A percentile compares a stretch with the other conserved stretches of the same genome.
phyloP scores from a whole-genome alignment of 805 yeast species.

The Yarrowia alimentaria region DNA sequence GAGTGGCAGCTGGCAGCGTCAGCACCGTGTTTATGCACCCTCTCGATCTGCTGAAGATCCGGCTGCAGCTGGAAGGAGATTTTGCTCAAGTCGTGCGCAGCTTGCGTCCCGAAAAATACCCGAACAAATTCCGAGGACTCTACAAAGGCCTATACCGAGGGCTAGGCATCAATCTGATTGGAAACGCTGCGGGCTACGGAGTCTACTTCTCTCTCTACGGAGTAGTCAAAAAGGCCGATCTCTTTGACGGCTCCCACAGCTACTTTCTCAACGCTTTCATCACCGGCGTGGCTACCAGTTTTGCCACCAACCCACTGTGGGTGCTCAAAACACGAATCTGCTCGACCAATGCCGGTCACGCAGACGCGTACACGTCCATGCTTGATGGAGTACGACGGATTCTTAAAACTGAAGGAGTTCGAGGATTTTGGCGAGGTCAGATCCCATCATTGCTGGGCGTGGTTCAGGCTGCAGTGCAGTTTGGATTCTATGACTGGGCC shows the following conservation, averaged over 20 bases:
- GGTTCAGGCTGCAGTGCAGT: conserved; percentile 84
- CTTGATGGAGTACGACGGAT: conserved; percentile 55
- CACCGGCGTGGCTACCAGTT: conserved; percentile 74
- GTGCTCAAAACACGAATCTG: conserved; percentile 87
- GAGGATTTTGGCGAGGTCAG: conserved; percentile 70
- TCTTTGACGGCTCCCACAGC: conserved; percentile 34
- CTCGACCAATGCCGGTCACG: conserved; percentile 46
- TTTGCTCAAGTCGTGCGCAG: conserved; percentile 17
- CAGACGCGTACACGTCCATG: conserved; percentile 58
- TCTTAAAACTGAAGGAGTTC: conserved; percentile 53
- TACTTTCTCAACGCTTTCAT: conserved; percentile 56
- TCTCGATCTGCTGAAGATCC: conserved; percentile 75
- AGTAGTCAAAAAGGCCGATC: not conserved
- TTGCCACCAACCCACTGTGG: conserved; percentile 92
- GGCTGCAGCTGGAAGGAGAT: conserved; percentile 63
- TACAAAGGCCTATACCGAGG: conserved; percentile 62
- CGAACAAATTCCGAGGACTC: conserved; percentile 25
- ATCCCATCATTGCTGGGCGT: conserved; percentile 77
- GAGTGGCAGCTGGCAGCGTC: conserved; percentile 74
- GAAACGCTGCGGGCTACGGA: conserved; percentile 88
- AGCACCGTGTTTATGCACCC: conserved; percentile 88
- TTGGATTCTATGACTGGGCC: conserved; percentile 70
- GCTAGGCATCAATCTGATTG: conserved; percentile 71
- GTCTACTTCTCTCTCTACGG: conserved; percentile 68
- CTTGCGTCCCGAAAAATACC: conserved; percentile 26